These are phyloP conservation scores for Pestalotiopsis sp. DNA, from an alignment of 2,329 filamentous ascomycete genomes.

Conservation along the genomic window DNA sequence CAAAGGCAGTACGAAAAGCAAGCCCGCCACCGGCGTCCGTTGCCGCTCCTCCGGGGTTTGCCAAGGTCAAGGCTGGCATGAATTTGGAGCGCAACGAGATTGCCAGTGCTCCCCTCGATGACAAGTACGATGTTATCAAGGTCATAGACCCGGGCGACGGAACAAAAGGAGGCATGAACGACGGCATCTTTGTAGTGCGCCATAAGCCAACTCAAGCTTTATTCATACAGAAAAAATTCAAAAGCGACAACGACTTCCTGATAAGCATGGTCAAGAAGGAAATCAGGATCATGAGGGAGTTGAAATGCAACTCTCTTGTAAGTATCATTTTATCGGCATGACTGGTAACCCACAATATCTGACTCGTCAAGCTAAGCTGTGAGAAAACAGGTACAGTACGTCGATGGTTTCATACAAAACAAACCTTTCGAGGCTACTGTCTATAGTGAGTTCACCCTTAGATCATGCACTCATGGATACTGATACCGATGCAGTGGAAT, in stretches of 20 bases:
- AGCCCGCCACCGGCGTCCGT: not conserved
- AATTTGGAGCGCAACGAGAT: not conserved
- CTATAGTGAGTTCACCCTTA: not conserved
- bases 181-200: conserved; percentile 12
- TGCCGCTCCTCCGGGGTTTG: not conserved
- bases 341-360: too few species aligned
- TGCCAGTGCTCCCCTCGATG: not conserved
- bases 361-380: not conserved
- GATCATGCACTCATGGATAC: not conserved
- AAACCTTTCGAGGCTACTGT: conserved; percentile 11
- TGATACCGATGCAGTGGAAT: conserved; percentile 6
- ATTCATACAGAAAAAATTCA: conserved; percentile 15
- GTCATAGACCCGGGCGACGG: conserved; percentile 11
- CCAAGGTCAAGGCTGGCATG: not conserved
- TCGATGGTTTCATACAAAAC: conserved; percentile 9
- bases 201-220: conserved; percentile 3
- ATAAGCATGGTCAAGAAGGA: conserved; percentile 10
- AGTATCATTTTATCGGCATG: too few species aligned
- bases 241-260: not conserved
- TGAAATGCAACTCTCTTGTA: conserved; percentile 4
- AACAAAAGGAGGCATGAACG: conserved; percentile 13
- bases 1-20: not conserved
- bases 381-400: conserved; percentile 10
- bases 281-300: conserved; percentile 10
- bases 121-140: conserved; percentile 12